Percentiles rank a stretch among this genome's conserved stretches.
These are phyloP conservation scores for Hypoxylon rickii DNA, from an alignment of 495 filamentous ascomycete genomes.

Conservation along the genomic window DNA sequence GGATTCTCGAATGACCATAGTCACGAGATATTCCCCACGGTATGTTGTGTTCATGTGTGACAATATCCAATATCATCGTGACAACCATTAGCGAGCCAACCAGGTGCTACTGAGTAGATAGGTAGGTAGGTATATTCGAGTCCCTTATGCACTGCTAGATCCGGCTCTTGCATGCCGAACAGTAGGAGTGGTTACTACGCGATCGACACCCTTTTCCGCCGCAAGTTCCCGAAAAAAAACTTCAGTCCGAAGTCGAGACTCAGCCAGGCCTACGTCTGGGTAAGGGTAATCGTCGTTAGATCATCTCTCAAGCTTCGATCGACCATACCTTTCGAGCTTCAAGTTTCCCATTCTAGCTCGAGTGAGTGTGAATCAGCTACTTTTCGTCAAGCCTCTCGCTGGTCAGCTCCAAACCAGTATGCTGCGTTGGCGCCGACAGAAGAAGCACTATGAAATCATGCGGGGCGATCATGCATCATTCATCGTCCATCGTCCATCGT, in stretches of 20 bases:
- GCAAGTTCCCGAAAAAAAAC: conserved; percentile 8
- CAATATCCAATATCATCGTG: conserved; percentile 18
- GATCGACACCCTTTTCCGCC: conserved; percentile 8
- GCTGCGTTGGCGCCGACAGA: conserved; percentile 12
- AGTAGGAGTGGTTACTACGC: background rate
- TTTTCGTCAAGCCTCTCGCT: conserved; percentile 4
- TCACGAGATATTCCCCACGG: conserved; percentile 22
- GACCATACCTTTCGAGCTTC: background rate
- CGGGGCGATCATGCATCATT: conserved; percentile 31
- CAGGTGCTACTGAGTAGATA: too few species aligned
- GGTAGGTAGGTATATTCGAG: too few species aligned
- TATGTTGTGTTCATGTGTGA: conserved; percentile 13
- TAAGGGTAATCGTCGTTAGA: background rate
- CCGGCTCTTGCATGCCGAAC: background rate
- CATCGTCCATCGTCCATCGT: conserved; percentile 25
- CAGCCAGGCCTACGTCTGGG: background rate
- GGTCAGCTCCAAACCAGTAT: background rate
- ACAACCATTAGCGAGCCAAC: conserved; percentile 11
- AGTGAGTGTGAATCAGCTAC: conserved; percentile 7
- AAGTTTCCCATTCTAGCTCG: conserved; percentile 5
- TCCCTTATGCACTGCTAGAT: conserved; percentile 6
- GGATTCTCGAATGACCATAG: background rate
- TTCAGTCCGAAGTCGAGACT: background rate
- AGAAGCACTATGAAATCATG: conserved; percentile 33
- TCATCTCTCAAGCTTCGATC: background rate